A percentile compares a stretch with the other conserved stretches of the same genome.
phyloP scores from a whole-genome alignment of 805 yeast species.

The Starmerella tilneyi region DNA sequence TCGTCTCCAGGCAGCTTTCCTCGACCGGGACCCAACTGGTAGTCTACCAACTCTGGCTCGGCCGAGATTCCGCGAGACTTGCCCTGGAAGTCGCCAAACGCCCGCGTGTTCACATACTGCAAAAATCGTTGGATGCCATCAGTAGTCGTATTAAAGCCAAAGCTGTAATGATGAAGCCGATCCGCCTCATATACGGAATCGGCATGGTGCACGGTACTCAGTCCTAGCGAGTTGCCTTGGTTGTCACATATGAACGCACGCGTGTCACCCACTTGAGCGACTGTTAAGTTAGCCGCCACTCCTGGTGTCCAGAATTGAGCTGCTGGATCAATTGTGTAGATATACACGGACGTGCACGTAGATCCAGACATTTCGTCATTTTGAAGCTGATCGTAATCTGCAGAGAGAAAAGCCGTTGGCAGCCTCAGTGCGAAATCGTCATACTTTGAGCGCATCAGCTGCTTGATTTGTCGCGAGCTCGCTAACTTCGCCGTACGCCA shows the following conservation, averaged over 20 bases:
- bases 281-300: constrained; percentile 54
- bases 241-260: constrained; percentile 76
- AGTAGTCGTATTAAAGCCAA: constrained; percentile 66
- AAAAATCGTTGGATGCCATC: constrained; percentile 86
- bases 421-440: constrained; percentile 56
- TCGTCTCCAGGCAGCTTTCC: constrained; percentile 65
- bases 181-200: constrained; percentile 66
- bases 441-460: constrained; percentile 25
- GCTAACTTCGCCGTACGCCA: constrained; percentile 48
- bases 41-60: constrained; percentile 66
- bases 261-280: constrained; percentile 92
- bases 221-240: constrained; percentile 64
- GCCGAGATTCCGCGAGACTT: constrained; percentile 80
- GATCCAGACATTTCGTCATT: constrained; percentile 40
- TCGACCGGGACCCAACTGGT: constrained; percentile 17
- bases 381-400: constrained; percentile 51
- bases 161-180: constrained; percentile 54
- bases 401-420: constrained; percentile 51
- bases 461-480: constrained; percentile 34
- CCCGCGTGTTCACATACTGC: constrained; percentile 78
- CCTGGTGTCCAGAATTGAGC: constrained; percentile 49
- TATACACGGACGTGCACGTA: constrained; percentile 56
- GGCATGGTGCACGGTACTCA: constrained; percentile 81
- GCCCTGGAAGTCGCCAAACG: constrained; percentile 80
- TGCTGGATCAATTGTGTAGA: constrained; percentile 40